Base-by-base conservation (phyloP, 805 yeast genomes). In the Lipomyces lipofer region DNA sequence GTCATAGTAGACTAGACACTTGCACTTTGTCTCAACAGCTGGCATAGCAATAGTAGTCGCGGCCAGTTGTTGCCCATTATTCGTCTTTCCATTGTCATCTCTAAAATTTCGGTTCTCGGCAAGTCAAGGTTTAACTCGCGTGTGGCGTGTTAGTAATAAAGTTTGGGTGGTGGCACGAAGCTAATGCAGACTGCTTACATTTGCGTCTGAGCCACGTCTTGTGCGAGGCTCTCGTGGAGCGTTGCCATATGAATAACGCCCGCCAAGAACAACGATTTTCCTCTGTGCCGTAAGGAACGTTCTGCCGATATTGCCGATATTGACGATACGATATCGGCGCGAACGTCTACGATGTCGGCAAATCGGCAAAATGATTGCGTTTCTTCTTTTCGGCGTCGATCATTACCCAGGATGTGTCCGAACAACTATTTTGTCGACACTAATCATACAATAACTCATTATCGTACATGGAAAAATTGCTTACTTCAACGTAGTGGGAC, bases 151-250 rank as follows among this genome's bases (percentile, higher is more conserved):
- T n/a, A n/a, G n/a, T n/a, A 32, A 32, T 35, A 35, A 22, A 7
- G 15, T 35, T 35, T 35, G 21, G 39, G 6, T 8, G 39, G 39
- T 35, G 39, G 39, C 39, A 35, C 8, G 13, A 13, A 35, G 39
- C 39, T 35, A 35, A 35, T 35, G 39, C 39, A 35, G 19, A 35
- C 39, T 35, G 39, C 39, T 35, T 19, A 35, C 39, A 35, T 35
- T 13, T n/a, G n/a, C n/a, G 35, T 32, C 35, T 8, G 12, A 17
- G 35, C 12, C 10, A n/a, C 12, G 5, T 5, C 35, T 8, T 32
- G 12, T 5, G 9, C 4, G 8, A 32, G 35, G 15, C 12, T 32
- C 35, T n/a, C 17, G 35, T 32, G 17, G 35, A 32, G n/a, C n/a
- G n/a, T n/a, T n/a, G n/a, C n/a, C n/a, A n/a, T 32, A 4, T 32